These are phyloP conservation scores for bread wheat (Triticum aestivum) DNA, from an alignment of 176 grass and related monocot genomes.

Conservation along the genomic window DNA sequence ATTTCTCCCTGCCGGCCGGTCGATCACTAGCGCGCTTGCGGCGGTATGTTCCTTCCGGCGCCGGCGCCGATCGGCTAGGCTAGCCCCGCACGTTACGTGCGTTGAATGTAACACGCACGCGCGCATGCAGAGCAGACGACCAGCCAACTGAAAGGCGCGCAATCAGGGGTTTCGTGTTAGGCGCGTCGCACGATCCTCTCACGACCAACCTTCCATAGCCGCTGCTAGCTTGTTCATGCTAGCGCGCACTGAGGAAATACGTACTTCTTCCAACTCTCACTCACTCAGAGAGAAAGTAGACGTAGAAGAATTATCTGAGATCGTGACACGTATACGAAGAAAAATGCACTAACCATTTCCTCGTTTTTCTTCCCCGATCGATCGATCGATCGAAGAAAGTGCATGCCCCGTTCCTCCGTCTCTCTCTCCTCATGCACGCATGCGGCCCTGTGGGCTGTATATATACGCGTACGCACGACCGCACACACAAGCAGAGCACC, in stretches of 20 bases:
- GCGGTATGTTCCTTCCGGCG: not conserved
- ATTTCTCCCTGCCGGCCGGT: not conserved
- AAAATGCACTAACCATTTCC: not conserved
- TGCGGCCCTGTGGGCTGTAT: not conserved
- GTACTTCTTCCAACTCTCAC: too few relatives aligned
- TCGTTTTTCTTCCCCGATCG: not conserved
- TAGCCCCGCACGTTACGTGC: not conserved
- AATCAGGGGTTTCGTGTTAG: not conserved
- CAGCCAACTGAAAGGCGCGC: not conserved
- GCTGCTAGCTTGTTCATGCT: not conserved
- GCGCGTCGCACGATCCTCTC: not conserved
- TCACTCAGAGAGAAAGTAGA: too few relatives aligned
- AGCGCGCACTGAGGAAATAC: not conserved
- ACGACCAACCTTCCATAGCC: not conserved
- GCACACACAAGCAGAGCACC: not conserved
- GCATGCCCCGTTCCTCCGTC: not conserved
- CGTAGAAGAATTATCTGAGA: not conserved
- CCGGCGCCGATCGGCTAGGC: not conserved
- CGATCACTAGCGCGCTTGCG: not conserved
- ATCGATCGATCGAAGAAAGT: not conserved
- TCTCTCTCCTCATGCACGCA: not conserved
- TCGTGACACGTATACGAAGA: not conserved
- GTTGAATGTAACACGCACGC: not conserved
- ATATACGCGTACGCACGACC: not conserved
- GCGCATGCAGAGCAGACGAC: not conserved